Conservation (phyloP, 805 yeast genomes). For the Ogataea nitratoaversa region DNA sequence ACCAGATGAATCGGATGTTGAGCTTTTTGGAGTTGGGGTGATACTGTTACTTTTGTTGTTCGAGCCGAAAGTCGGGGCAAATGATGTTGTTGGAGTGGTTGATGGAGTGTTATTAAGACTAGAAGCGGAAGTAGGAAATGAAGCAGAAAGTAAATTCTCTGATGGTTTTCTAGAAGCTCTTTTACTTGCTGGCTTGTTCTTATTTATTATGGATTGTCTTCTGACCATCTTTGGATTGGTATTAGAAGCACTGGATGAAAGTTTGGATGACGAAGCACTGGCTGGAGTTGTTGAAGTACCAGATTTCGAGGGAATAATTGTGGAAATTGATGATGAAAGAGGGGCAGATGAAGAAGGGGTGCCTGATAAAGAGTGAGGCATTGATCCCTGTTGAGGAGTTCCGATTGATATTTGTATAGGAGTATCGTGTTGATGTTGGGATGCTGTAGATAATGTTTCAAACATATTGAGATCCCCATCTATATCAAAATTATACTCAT, state of each 20-base stretch:
- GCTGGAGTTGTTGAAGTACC: neutral
- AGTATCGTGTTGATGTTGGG: neutral
- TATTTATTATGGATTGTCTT: conserved; percentile 15
- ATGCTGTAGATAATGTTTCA: conserved; percentile 12
- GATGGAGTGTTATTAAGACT: neutral
- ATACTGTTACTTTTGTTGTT: neutral
- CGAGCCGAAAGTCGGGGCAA: conserved; percentile 5
- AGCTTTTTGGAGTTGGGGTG: conserved; percentile 8
- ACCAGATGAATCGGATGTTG: conserved; percentile 4
- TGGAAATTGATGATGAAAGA: neutral
- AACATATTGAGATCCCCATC: conserved; percentile 29
- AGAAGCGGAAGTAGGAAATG: neutral
- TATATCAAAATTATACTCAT: conserved; percentile 21
- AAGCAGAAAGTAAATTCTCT: conserved; percentile 1
- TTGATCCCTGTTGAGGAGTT: neutral
- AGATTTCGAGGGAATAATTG: neutral
- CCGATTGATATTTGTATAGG: neutral
- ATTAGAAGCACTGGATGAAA: neutral
- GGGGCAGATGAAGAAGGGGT: neutral
- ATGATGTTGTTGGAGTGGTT: conserved; percentile 10
- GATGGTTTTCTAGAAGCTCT: conserved; percentile 5
- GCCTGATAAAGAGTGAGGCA: neutral
- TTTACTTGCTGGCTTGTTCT: conserved; percentile 12
- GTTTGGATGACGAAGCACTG: neutral
- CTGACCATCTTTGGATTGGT: conserved; percentile 10